phyloP scores from a whole-genome alignment of 176 grass and related monocot genomes.

The Aegilops tauschii region DNA sequence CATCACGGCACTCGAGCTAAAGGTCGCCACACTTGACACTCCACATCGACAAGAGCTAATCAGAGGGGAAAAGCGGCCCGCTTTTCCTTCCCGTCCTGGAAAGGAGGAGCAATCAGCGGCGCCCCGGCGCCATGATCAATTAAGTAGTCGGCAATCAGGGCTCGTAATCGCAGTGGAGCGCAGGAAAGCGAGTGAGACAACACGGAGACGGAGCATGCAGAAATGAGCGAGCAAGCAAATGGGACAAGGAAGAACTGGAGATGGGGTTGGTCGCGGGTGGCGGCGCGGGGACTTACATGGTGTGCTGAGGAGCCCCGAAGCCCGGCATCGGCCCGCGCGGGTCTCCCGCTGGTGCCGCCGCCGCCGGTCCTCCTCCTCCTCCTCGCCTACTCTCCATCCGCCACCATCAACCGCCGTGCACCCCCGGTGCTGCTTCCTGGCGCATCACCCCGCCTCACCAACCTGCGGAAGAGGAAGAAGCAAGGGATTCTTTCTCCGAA shows the following conservation, averaged over 20 bases:
- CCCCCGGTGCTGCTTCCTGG: neutral
- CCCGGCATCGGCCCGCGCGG: conserved; percentile 44
- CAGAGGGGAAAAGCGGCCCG: neutral
- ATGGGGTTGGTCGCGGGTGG: neutral
- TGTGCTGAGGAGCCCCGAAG: conserved; percentile 49
- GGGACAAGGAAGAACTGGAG: conserved; percentile 4
- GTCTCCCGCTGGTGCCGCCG: conserved; percentile 29
- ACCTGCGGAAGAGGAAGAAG: neutral
- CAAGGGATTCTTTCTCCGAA: neutral
- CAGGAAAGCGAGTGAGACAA: neutral
- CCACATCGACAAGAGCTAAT: conserved; percentile 25
- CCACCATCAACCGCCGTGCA: conserved; percentile 32
- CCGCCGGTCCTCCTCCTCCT: neutral
- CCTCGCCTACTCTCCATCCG: conserved; percentile 55
- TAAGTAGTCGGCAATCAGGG: conserved; percentile 9
- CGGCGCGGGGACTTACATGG: conserved; percentile 42
- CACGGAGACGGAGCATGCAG: neutral
- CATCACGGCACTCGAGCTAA: conserved; percentile 40
- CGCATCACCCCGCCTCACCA: conserved; percentile 11
- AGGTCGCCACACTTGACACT: neutral
- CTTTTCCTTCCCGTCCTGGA: conserved; percentile 20
- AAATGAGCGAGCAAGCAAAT: neutral
- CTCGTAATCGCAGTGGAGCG: neutral
- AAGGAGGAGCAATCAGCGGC: conserved; percentile 40
- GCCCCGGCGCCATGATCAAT: conserved; percentile 19